Base-by-base conservation (phyloP, 257 asterid species). In the Solanum medicagineum region DNA sequence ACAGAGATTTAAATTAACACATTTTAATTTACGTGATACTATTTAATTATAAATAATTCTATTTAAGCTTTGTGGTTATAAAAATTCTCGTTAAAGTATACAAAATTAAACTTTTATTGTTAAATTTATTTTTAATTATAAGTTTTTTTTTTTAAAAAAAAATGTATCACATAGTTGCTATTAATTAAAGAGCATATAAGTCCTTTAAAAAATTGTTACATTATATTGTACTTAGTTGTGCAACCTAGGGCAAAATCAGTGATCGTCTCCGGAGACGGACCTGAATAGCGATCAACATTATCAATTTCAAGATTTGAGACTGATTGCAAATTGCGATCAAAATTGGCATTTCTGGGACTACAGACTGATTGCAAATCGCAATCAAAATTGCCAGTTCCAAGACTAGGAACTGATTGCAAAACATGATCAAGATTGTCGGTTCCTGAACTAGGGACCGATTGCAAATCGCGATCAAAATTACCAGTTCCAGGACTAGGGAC, bases 401-500 rank as follows among this genome's bases (percentile, higher is more conserved):
- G 10, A 57, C 63, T 57, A 0, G 63, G 24, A 6, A 8, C 26
- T 57, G 63, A 57, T 5, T 7, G 0, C 10, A 57, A 19, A 6
- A 19, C 19, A 0, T 8, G 42, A 36, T 36, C 5, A 36, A 36
- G 4, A 4, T 36, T 36, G 0, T 0, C 7, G 0, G 0, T 0
- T 55, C 9, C n/a, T 5, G n/a, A 19, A 55, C n/a, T 55, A 2
- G 60, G 10, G 3, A 55, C 60, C 16, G 60, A 55, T 0, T 15
- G 1, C 29, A n/a, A n/a, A 59, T 59, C 10, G 7, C 14, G 3
- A 6, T 20, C 13, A 59, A 59, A 11, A 59, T 69, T 7, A 24
- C 24, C 77, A 36, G 16, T 53, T 63, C 62, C 60, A 1, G 82
- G 87, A 81, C 87, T 85, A 5, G 81, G 85, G 13, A 66, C 63